Conservation (phyloP, 202 grass and related monocot species). For the Panicum virgatum region DNA sequence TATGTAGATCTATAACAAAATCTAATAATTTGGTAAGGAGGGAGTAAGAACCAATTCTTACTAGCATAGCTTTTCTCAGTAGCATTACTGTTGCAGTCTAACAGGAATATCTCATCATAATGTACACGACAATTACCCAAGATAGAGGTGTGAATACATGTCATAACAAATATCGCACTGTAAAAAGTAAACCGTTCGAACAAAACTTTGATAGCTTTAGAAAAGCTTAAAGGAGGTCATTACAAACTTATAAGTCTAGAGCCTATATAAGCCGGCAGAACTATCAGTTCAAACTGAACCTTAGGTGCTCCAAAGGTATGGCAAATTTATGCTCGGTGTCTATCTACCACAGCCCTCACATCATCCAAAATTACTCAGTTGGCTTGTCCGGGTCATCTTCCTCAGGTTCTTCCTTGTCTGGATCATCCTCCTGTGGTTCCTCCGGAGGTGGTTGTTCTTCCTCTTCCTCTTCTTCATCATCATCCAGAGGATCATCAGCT, state of each 20-base stretch:
- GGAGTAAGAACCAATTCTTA: not conserved
- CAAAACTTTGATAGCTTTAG: slow-evolving; percentile 51
- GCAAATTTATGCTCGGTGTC: slow-evolving; percentile 13
- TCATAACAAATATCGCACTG: not conserved
- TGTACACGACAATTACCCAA: not conserved
- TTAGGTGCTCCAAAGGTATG: slow-evolving; percentile 18
- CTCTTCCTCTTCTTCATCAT: slow-evolving; percentile 71
- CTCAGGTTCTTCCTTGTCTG: slow-evolving; percentile 64
- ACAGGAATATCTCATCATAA: not conserved
- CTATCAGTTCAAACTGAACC: slow-evolving; percentile 29
- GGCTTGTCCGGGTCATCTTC: slow-evolving; percentile 68
- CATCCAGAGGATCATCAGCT: slow-evolving; percentile 61
- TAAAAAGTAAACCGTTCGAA: slow-evolving; percentile 30
- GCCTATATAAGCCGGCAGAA: slow-evolving; percentile 43
- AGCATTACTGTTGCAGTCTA: not conserved
- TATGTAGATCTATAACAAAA: too few species aligned
- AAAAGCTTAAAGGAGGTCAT: slow-evolving; percentile 22
- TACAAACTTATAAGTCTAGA: slow-evolving; percentile 32
- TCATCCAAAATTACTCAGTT: slow-evolving; percentile 43
- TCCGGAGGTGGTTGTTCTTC: slow-evolving; percentile 54
- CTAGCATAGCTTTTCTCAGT: not conserved
- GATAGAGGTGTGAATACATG: not conserved
- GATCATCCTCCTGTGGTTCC: slow-evolving; percentile 67
- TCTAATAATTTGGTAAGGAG: too few species aligned
- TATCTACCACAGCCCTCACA: slow-evolving; percentile 25